Conservation (phyloP, 163 green algal species). For the Chloroidium sp. region DNA sequence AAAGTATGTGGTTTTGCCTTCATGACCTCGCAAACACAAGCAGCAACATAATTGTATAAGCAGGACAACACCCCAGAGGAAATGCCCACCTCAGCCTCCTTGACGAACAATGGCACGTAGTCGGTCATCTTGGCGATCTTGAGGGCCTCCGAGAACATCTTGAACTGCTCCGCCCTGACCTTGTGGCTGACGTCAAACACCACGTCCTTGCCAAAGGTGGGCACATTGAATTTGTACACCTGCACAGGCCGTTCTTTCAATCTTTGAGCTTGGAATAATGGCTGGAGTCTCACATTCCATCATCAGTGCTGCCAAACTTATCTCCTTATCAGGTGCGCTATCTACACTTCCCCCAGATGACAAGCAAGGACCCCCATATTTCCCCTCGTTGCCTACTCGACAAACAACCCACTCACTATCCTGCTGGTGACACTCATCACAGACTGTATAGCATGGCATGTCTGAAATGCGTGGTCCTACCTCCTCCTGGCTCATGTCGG, state of each 20-base stretch:
- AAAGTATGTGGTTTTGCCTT: background rate
- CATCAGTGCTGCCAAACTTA: no score
- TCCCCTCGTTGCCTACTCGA: no score
- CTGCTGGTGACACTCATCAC: background rate
- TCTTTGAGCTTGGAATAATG: no score
- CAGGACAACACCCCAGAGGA: background rate
- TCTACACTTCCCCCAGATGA: no score
- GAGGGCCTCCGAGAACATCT: conserved; percentile 90
- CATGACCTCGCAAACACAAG: background rate
- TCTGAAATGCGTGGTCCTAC: conserved; percentile 19
- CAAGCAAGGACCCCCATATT: no score
- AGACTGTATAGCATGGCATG: background rate
- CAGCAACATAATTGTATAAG: background rate
- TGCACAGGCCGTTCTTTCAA: conserved; percentile 14
- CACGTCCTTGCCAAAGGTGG: conserved; percentile 93
- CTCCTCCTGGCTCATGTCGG: conserved; percentile 86
- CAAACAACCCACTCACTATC: no score
- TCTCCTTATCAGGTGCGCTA: no score
- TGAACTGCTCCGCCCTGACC: conserved; percentile 87
- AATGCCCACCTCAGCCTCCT: conserved; percentile 74
- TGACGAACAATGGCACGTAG: conserved; percentile 89
- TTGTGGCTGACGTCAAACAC: conserved; percentile 97
- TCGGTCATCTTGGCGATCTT: conserved; percentile 74
- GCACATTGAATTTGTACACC: conserved; percentile 97
- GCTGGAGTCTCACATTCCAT: no score